These are phyloP conservation scores for Cordyceps javanica DNA, from an alignment of 2,329 filamentous ascomycete genomes.

Conservation along the genomic window DNA sequence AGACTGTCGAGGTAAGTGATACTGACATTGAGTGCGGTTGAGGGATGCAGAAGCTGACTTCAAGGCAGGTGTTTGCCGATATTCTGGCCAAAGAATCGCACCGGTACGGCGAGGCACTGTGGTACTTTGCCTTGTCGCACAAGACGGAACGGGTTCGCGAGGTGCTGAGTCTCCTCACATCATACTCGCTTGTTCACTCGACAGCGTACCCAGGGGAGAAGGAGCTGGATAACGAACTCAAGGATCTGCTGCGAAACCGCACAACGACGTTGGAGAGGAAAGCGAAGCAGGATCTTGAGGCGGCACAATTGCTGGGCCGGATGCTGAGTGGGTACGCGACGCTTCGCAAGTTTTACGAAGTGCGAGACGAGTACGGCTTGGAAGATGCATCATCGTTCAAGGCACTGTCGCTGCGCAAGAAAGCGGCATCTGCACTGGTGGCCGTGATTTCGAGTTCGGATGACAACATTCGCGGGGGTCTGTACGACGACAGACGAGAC, in stretches of 20 bases:
- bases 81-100: conserved; percentile 65
- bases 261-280: conserved; percentile 65
- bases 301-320: conserved; percentile 74
- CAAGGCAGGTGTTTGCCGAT: conserved; percentile 70
- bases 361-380: conserved; percentile 56
- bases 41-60: conserved; percentile 20
- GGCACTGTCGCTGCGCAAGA: conserved; percentile 56
- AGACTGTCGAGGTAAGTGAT: conserved; percentile 68
- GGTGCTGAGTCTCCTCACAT: conserved; percentile 79
- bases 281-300: conserved; percentile 69
- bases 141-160: conserved; percentile 72
- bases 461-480: conserved; percentile 84
- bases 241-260: conserved; percentile 63
- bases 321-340: conserved; percentile 91
- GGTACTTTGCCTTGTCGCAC: conserved; percentile 87
- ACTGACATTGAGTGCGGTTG: background rate
- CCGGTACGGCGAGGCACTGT: conserved; percentile 77
- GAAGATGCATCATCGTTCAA: conserved; percentile 26
- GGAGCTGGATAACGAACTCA: conserved; percentile 69
- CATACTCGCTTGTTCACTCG: conserved; percentile 80
- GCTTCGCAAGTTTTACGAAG: conserved; percentile 80
- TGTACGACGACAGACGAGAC: conserved; percentile 76
- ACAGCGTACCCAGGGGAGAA: conserved; percentile 66
- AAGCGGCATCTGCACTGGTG: conserved; percentile 66
- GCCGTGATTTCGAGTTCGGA: conserved; percentile 82